Evolutionary conservation across 176 grass and related monocot species (phyloP).

Genomic region (Alloteropsis semialata): DNA sequence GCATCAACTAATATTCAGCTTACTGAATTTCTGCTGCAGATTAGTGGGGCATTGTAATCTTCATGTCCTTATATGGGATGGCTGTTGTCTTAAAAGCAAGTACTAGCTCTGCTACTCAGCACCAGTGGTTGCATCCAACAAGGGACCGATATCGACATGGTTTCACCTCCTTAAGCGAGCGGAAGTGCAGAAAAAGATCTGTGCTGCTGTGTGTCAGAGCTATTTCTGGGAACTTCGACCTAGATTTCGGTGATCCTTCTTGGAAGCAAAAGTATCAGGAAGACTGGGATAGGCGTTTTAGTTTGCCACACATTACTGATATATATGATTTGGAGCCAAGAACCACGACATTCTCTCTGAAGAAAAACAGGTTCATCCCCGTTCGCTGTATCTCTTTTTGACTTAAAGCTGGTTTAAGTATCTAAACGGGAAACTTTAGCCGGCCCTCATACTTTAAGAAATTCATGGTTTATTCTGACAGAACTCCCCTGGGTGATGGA

Average conservation of each 20-base stretch:
- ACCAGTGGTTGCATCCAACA: constrained; percentile 5
- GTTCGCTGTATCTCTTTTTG: not conserved
- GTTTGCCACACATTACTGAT: constrained; percentile 84
- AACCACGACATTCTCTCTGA: constrained; percentile 74
- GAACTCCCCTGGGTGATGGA: constrained; percentile 47
- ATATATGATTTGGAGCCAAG: constrained; percentile 83
- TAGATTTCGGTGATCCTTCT: constrained; percentile 67
- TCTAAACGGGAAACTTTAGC: constrained; percentile 12
- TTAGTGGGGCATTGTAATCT: not conserved
- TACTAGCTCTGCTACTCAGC: not conserved
- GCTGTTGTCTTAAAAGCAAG: constrained; percentile 42
- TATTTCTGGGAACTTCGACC: constrained; percentile 36
- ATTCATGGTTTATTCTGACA: constrained; percentile 35
- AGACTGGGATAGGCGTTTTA: constrained; percentile 71
- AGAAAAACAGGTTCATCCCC: constrained; percentile 67
- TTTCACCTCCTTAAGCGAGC: constrained; percentile 38
- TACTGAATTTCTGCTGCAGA: constrained; percentile 19
- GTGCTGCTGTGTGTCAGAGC: constrained; percentile 23
- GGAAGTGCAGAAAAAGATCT: constrained; percentile 32
- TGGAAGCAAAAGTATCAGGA: constrained; percentile 77
- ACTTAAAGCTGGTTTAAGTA: not conserved
- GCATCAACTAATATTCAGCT: not conserved
- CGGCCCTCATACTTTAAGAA: not conserved
- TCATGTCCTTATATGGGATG: constrained; percentile 38
- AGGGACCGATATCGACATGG: constrained; percentile 5